Conservation (phyloP, 805 yeast genomes). For the Starmerella asiatica region DNA sequence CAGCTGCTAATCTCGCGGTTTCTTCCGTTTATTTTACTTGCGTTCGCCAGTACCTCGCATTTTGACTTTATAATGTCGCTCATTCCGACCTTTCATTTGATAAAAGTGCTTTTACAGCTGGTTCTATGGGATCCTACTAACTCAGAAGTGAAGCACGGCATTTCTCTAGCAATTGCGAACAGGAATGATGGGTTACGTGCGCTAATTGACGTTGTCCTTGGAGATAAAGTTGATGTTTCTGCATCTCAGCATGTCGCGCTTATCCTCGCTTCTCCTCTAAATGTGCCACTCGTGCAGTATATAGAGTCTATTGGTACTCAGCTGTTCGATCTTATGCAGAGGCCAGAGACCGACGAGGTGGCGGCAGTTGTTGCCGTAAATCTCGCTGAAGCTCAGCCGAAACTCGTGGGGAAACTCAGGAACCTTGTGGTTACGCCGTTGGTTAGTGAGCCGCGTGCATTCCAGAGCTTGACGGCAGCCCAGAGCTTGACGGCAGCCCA, state of each 20-base stretch:
- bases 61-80: neutral
- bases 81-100: slow-evolving; percentile 52
- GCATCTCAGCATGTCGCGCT: slow-evolving; percentile 56
- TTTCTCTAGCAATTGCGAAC: slow-evolving; percentile 35
- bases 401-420: slow-evolving; percentile 14
- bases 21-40: slow-evolving; percentile 13
- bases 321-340: slow-evolving; percentile 41
- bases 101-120: slow-evolving; percentile 45
- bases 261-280: slow-evolving; percentile 48
- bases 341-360: slow-evolving; percentile 3
- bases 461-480: neutral
- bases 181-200: slow-evolving; percentile 60
- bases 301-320: slow-evolving; percentile 50
- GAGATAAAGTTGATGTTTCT: slow-evolving; percentile 46
- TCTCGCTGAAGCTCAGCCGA: slow-evolving; percentile 10
- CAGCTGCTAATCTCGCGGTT: slow-evolving; percentile 15
- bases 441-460: neutral
- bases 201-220: slow-evolving; percentile 55
- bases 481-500: neutral
- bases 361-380: slow-evolving; percentile 4
- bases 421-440: slow-evolving; percentile 13
- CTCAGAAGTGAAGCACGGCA: slow-evolving; percentile 34
- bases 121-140: neutral
- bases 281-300: slow-evolving; percentile 37
- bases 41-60: slow-evolving; percentile 1